A percentile compares a stretch with the other conserved stretches of the same genome.
Evolutionary conservation across 495 filamentous ascomycete genomes (phyloP).

Genomic region (Pseudevernia furfuracea): DNA sequence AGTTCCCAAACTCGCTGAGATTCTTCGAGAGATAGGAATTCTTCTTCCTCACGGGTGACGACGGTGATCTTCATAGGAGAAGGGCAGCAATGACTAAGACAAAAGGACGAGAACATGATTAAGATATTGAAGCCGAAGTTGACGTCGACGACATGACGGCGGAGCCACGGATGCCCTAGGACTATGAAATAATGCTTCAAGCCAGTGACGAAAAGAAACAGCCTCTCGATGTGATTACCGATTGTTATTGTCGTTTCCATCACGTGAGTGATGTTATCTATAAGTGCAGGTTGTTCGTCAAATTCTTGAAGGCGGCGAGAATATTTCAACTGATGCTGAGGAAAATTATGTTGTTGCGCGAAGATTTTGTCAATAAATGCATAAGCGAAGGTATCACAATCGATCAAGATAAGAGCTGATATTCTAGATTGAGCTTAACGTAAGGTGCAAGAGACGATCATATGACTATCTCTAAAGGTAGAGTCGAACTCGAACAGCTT

Average conservation of each 20-base stretch:
- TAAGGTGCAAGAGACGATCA: background rate
- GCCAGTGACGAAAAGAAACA: background rate
- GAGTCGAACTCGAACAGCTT: background rate
- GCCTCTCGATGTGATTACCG: background rate
- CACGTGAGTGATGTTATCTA: background rate
- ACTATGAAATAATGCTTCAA: background rate
- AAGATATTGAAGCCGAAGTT: background rate
- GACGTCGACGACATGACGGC: background rate
- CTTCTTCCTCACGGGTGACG: background rate
- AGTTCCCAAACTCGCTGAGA: background rate
- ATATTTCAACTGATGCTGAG: background rate
- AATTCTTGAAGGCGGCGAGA: background rate
- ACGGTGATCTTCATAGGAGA: background rate
- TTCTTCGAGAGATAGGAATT: background rate
- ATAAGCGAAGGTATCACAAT: background rate
- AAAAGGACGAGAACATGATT: background rate
- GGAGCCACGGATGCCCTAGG: background rate
- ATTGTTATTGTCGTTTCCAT: background rate
- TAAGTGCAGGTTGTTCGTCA: background rate
- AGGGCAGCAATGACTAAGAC: background rate
- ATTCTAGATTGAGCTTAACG: background rate
- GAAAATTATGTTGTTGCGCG: background rate
- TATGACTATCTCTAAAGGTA: background rate
- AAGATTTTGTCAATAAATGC: background rate
- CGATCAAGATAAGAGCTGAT: background rate